A percentile compares a stretch with the other conserved stretches of the same genome.
Conservation (phyloP, 306 rosid genomes). For the Lablab purpureus region DNA sequence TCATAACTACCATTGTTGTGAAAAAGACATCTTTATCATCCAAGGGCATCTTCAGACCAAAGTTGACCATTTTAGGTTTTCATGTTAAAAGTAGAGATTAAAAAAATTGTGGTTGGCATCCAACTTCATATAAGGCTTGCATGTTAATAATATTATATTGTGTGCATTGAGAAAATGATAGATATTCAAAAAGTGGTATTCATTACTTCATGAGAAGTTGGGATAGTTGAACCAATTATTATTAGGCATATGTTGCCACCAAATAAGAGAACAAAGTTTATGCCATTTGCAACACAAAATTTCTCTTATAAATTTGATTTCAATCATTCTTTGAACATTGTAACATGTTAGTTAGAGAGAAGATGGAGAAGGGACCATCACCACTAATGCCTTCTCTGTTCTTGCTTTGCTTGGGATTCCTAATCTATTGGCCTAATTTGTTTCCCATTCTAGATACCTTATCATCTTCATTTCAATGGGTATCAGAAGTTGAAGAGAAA, state of each 20-base stretch:
- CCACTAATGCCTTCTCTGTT: conserved; percentile 69
- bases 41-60: not conserved
- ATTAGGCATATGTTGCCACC: conserved; percentile 11
- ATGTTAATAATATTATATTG: not conserved
- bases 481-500: conserved; percentile 42
- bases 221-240: conserved; percentile 51
- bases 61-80: not conserved
- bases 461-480: conserved; percentile 43
- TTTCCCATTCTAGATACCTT: conserved; percentile 49
- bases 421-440: conserved; percentile 59
- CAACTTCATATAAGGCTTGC: not conserved
- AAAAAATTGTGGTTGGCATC: not conserved
- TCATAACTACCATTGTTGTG: not conserved
- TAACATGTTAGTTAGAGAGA: not conserved
- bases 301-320: conserved; percentile 25
- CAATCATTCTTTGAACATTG: not conserved
- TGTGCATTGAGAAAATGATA: not conserved
- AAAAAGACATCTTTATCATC: not conserved
- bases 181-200: not conserved
- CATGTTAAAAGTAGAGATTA: not conserved
- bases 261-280: conserved; percentile 20
- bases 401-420: conserved; percentile 60
- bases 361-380: conserved; percentile 77
- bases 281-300: not conserved
- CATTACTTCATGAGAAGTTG: conserved; percentile 44